Percentiles rank a stretch among this genome's conserved stretches.
These are phyloP conservation scores for Cadophora luteo-olivacea DNA, from an alignment of 2,329 filamentous ascomycete species.

Conservation along the genomic window DNA sequence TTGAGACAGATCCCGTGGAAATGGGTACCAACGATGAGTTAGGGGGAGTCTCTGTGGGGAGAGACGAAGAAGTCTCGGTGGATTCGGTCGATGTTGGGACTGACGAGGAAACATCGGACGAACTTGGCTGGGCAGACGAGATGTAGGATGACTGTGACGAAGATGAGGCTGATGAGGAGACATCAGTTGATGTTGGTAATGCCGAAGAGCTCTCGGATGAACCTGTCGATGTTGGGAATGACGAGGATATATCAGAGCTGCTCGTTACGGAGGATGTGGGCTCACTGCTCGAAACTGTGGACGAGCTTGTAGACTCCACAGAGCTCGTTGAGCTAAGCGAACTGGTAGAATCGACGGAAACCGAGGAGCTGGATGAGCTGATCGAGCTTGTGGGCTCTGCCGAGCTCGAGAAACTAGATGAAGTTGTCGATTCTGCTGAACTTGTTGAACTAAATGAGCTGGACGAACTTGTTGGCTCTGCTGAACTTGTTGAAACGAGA, in stretches of 20 bases:
- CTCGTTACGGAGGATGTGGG: conserved; percentile 1
- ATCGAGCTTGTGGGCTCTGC: no score
- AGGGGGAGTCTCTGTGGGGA: neutral
- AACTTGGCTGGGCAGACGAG: neutral
- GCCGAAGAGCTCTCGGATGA: no score
- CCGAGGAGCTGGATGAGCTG: no score
- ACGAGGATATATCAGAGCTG: neutral
- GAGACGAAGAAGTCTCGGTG: neutral
- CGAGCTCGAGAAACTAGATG: no score
- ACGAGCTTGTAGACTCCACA: no score
- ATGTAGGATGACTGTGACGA: neutral
- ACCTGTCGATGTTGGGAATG: neutral
- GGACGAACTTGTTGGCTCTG: neutral
- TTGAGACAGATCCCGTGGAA: neutral
- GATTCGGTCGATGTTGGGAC: neutral
- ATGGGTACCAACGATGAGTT: conserved; percentile 2
- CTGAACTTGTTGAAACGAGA: neutral
- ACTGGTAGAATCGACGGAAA: no score
- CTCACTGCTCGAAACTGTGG: neutral
- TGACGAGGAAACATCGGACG: neutral
- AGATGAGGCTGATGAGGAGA: no score
- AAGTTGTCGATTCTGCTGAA: neutral
- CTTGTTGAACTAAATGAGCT: neutral
- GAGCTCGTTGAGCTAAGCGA: no score
- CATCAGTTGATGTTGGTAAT: no score